A percentile compares a stretch with the other conserved stretches of the same genome.
Evolutionary conservation across 1,284 basidiomycete species (phyloP).

Genomic region (Cutaneotrichosporon mucoides): DNA sequence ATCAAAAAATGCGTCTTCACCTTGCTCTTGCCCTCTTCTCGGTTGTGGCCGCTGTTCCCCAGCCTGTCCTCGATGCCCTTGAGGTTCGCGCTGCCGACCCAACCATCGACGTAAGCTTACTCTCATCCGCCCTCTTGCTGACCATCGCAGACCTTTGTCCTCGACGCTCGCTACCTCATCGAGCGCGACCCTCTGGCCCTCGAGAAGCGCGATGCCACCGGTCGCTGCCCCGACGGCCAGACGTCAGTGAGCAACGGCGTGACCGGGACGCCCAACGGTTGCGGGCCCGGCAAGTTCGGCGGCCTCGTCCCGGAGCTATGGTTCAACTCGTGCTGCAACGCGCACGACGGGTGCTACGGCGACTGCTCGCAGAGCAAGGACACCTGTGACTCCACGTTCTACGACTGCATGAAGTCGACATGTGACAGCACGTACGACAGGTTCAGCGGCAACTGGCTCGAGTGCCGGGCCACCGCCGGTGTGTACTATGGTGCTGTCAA

Average conservation of each 20-base stretch:
- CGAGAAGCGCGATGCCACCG: neutral
- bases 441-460: neutral
- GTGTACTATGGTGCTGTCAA: neutral
- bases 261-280: neutral
- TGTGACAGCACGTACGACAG: neutral
- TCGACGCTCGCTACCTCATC: too few relatives aligned
- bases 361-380: conserved; percentile 1
- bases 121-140: too few relatives aligned
- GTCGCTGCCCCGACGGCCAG: neutral
- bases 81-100: too few relatives aligned
- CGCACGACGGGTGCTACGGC: conserved; percentile 6
- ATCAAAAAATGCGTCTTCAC: too few relatives aligned
- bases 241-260: neutral
- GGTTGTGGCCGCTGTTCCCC: too few relatives aligned
- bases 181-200: too few relatives aligned
- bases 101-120: too few relatives aligned
- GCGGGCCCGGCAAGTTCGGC: neutral
- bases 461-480: neutral
- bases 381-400: neutral
- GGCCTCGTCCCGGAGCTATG: neutral
- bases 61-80: too few relatives aligned
- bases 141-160: too few relatives aligned
- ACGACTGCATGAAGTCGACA: neutral
- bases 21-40: too few relatives aligned
- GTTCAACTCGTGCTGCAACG: conserved; percentile 3